A percentile compares a stretch with the other conserved stretches of the same genome.
Evolutionary conservation across 345 rosid genomes (phyloP).

Genomic region (Microcos paniculata): DNA sequence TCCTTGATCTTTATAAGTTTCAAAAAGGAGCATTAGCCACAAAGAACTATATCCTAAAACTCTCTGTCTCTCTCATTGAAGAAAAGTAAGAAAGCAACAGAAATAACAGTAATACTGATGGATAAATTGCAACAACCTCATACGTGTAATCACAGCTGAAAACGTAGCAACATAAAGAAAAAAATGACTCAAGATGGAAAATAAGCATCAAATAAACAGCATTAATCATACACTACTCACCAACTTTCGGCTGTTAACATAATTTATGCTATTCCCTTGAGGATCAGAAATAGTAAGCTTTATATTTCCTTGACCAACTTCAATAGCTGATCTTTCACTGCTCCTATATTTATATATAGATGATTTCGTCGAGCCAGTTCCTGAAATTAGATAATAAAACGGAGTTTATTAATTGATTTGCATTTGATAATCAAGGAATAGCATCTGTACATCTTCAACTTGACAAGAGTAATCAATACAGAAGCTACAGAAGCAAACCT

Average conservation of each 20-base stretch:
- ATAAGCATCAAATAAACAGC: slow-evolving; percentile 4
- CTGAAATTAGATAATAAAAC: slow-evolving; percentile 42
- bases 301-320: slow-evolving; percentile 71
- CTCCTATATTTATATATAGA: slow-evolving; percentile 40
- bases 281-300: slow-evolving; percentile 61
- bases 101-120: neutral
- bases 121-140: slow-evolving; percentile 4
- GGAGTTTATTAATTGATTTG: neutral
- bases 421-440: slow-evolving; percentile 15
- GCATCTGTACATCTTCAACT: slow-evolving; percentile 19
- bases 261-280: slow-evolving; percentile 41
- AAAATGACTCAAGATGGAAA: neutral
- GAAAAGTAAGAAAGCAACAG: neutral
- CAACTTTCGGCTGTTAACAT: slow-evolving; percentile 54
- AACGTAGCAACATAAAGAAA: neutral
- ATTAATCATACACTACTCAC: slow-evolving; percentile 41
- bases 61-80: neutral
- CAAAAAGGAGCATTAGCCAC: slow-evolving; percentile 27
- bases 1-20: slow-evolving; percentile 61
- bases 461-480: slow-evolving; percentile 19
- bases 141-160: neutral
- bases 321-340: slow-evolving; percentile 43
- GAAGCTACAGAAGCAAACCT: slow-evolving; percentile 44
- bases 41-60: neutral
- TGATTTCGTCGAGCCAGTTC: slow-evolving; percentile 52